Percentiles rank a stretch among this genome's conserved stretches.
Conservation (phyloP, 306 rosid species). For the Trichosanthes cucumerina region DNA sequence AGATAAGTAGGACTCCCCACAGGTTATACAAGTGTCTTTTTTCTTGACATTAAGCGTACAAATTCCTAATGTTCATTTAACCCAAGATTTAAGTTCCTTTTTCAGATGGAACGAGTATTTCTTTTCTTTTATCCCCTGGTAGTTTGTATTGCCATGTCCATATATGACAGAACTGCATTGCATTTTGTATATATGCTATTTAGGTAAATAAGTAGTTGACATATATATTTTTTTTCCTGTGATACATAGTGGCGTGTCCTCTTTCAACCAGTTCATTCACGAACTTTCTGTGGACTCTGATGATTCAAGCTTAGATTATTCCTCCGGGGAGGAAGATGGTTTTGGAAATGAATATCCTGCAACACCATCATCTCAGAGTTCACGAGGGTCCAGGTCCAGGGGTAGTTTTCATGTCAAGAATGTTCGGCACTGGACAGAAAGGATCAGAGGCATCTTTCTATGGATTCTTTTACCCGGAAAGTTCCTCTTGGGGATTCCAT, state of each 20-base stretch:
- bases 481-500: constrained; percentile 45
- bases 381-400: constrained; percentile 52
- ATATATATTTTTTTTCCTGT: constrained; percentile 7
- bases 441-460: constrained; percentile 37
- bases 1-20: not conserved
- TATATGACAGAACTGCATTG: not conserved
- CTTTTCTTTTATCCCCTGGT: not conserved
- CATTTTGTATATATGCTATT: not conserved
- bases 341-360: constrained; percentile 35
- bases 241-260: constrained; percentile 68
- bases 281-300: constrained; percentile 85
- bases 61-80: not conserved
- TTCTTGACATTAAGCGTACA: not conserved
- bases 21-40: not conserved
- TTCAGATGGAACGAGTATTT: not conserved
- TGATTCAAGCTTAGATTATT: constrained; percentile 49
- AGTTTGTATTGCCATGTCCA: not conserved
- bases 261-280: constrained; percentile 76
- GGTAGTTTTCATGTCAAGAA: constrained; percentile 21
- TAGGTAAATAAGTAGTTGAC: constrained; percentile 2
- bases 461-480: constrained; percentile 55
- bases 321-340: constrained; percentile 58
- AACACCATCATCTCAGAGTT: constrained; percentile 55
- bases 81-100: not conserved
- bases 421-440: constrained; percentile 30